These are phyloP conservation scores for Beta macrorhiza DNA, from an alignment of 179 eudicot genomes.

Conservation along the genomic window DNA sequence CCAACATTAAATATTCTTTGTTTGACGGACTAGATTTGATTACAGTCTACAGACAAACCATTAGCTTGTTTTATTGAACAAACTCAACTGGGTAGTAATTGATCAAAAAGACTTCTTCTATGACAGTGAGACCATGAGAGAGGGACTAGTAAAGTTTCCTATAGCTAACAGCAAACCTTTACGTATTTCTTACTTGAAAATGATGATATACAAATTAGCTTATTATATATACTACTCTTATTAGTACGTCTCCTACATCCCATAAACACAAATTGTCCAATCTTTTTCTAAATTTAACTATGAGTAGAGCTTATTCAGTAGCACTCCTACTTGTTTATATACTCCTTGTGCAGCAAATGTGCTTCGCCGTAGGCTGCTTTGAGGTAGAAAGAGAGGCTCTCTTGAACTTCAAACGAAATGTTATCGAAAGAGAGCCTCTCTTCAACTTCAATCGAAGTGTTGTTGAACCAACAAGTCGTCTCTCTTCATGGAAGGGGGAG, in stretches of 20 bases:
- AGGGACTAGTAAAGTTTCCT: no score
- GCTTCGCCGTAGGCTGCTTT: conserved; percentile 22
- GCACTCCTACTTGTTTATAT: neutral
- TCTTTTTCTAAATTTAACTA: neutral
- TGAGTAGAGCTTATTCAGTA: neutral
- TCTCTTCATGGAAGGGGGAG: conserved; percentile 37
- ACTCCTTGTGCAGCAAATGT: neutral
- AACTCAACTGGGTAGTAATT: no score
- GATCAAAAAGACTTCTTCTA: no score
- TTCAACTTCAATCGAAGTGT: conserved; percentile 29
- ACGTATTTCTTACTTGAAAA: no score
- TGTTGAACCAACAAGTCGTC: neutral
- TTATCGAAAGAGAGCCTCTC: conserved; percentile 24
- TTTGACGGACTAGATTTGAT: no score
- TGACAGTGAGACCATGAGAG: no score
- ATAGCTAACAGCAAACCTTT: no score
- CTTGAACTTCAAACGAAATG: conserved; percentile 26
- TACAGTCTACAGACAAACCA: no score
- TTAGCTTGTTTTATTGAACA: no score
- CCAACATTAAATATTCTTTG: no score
- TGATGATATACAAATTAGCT: no score
- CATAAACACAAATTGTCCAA: neutral
- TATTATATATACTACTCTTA: neutral
- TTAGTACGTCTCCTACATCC: neutral
- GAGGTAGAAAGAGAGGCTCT: conserved; percentile 35